A percentile compares a stretch with the other conserved stretches of the same genome.
Conservation (phyloP, 306 rosid genomes). For the Vicia villosa region DNA sequence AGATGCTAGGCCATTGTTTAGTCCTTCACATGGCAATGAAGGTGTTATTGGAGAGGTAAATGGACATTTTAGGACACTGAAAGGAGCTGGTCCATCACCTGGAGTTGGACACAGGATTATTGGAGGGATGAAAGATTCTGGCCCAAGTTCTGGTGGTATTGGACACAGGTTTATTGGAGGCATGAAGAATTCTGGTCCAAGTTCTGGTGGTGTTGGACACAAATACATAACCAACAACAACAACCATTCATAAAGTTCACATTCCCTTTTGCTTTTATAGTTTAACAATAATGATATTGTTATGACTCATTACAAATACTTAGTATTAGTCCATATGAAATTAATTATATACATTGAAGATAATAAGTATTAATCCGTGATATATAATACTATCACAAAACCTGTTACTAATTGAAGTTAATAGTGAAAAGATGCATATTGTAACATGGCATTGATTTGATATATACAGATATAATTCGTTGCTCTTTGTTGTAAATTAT, state of each 20-base stretch:
- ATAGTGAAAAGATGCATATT: neutral
- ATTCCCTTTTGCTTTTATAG: slow-evolving; percentile 5
- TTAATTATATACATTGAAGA: too few species aligned
- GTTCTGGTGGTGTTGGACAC: slow-evolving; percentile 49
- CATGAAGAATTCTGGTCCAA: slow-evolving; percentile 49
- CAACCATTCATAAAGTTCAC: neutral
- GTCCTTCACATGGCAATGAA: neutral
- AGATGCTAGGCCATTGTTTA: slow-evolving; percentile 48
- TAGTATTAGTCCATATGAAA: neutral
- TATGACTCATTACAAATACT: neutral
- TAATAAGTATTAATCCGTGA: too few species aligned
- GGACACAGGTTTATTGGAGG: slow-evolving; percentile 38
- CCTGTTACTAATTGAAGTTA: neutral
- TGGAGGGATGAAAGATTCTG: too few species aligned
- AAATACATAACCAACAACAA: neutral
- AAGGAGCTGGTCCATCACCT: slow-evolving; percentile 45
- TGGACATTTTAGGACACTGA: slow-evolving; percentile 32
- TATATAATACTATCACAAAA: neutral
- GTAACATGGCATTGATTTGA: neutral
- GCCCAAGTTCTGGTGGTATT: slow-evolving; percentile 31
- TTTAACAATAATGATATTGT: neutral
- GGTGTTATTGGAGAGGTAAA: slow-evolving; percentile 17
- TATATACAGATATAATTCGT: too few species aligned
- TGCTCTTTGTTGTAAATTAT: too few species aligned
- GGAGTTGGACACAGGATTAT: slow-evolving; percentile 48